These are phyloP conservation scores for Chrysanthemum makinoi DNA, from an alignment of 129 eudicot species.

Conservation along the genomic window DNA sequence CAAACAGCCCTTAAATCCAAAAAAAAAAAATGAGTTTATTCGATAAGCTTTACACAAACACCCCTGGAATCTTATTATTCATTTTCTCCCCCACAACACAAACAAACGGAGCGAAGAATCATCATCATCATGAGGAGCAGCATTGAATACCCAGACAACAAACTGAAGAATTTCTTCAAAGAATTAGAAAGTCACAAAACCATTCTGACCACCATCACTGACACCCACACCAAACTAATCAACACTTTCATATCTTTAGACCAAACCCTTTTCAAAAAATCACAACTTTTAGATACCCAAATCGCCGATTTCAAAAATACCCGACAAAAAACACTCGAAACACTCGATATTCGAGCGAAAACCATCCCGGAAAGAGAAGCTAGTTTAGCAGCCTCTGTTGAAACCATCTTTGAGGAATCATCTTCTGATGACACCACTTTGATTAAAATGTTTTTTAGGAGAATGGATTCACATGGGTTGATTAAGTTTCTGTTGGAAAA, in stretches of 20 bases:
- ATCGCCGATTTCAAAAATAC: slow-evolving; percentile 23
- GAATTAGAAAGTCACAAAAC: slow-evolving; percentile 42
- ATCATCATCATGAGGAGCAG: no score
- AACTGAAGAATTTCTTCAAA: slow-evolving; percentile 36
- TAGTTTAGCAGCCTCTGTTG: slow-evolving; percentile 26
- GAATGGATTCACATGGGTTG: slow-evolving; percentile 44
- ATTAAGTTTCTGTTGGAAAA: slow-evolving; percentile 38
- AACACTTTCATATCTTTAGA: slow-evolving; percentile 35
- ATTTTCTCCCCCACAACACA: no score
- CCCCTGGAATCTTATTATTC: no score
- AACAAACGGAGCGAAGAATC: no score
- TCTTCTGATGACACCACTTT: slow-evolving; percentile 23
- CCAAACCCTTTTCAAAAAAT: slow-evolving; percentile 29
- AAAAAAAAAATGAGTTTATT: no score
- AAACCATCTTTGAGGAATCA: slow-evolving; percentile 18
- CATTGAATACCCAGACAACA: slow-evolving; percentile 28
- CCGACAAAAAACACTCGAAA: slow-evolving; percentile 28
- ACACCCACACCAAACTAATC: slow-evolving; percentile 45
- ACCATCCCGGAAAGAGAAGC: slow-evolving; percentile 39
- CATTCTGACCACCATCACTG: slow-evolving; percentile 41
- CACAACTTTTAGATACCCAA: slow-evolving; percentile 38
- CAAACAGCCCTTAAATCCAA: no score
- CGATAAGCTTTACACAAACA: no score
- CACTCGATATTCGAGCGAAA: slow-evolving; percentile 38
- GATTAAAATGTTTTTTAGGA: slow-evolving; percentile 35